Percentiles rank a stretch among this genome's conserved stretches.
phyloP scores from a whole-genome alignment of 495 filamentous ascomycete genomes.

The Rhizodiscina lignyota region DNA sequence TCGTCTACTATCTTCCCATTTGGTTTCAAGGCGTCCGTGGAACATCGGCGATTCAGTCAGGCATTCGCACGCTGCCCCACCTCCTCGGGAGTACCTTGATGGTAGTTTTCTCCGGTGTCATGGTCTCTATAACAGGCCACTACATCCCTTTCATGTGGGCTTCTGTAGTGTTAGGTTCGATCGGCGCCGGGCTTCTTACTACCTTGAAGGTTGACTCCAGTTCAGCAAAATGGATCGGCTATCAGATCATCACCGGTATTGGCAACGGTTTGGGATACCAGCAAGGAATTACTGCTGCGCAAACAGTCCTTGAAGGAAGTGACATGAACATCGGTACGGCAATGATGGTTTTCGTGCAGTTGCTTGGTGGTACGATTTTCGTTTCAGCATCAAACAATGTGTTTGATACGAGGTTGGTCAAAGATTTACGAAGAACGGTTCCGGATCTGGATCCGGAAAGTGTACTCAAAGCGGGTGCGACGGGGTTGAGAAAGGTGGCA shows the following conservation, averaged over 20 bases:
- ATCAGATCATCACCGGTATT: constrained; percentile 11
- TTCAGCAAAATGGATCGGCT: constrained; percentile 10
- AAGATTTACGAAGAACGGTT: constrained; percentile 1
- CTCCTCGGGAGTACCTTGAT: constrained; percentile 3
- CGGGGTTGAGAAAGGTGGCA: constrained; percentile 2
- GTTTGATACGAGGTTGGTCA: constrained; percentile 11
- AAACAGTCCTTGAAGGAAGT: constrained; percentile 7
- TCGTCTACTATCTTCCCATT: constrained; percentile 1
- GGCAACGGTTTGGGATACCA: constrained; percentile 13
- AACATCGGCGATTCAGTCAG: not conserved
- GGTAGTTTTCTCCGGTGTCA: constrained; percentile 2
- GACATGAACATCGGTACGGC: constrained; percentile 14
- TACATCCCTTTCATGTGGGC: constrained; percentile 9
- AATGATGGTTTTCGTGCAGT: constrained; percentile 17
- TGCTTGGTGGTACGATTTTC: constrained; percentile 19
- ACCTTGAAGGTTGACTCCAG: constrained; percentile 7
- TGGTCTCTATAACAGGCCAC: constrained; percentile 8
- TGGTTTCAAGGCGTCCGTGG: not conserved
- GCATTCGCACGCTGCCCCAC: not conserved
- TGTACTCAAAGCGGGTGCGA: constrained; percentile 5
- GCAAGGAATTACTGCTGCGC: constrained; percentile 11
- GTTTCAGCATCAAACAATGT: constrained; percentile 19
- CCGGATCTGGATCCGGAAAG: not conserved
- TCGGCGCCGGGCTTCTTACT: constrained; percentile 12
- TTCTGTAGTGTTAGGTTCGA: constrained; percentile 5